Base-by-base conservation (phyloP, 768 basidiomycete species). In the Rhizopogon sp. region DNA sequence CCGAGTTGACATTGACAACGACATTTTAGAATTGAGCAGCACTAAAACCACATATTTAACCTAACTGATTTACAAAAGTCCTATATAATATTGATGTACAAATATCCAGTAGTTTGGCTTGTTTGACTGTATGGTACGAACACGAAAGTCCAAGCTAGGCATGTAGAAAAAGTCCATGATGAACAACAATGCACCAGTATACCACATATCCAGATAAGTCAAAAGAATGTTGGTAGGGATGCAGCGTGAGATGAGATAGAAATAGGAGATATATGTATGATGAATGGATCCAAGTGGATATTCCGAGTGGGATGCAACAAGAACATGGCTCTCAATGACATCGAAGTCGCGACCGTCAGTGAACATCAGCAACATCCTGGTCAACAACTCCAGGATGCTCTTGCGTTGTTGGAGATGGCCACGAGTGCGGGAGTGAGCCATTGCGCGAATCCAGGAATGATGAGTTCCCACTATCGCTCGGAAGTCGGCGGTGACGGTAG, bases 401-500 rank as follows among this genome's bases (percentile, higher is more conserved):
- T 31, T 35, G 31, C 14, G 44, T 16, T 47, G 29, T 35, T 16
- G 13, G 7, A 33, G 17, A n/a, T 17, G 25, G 52, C 29, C 44
- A 37, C 10, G 43, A 33, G 13, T 6, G 52, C 6, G 52, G 10
- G 16, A 35, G 8, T 16, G 8, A n/a, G 14, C 8, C 22, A 33
- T 31, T 11, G 14, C 29, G 20, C 17, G 10, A 33, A n/a, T 13
- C 20, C 16, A 53, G 22, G 52, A 28, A 46, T 10, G 45, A 35
- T 2, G 20, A 47, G 14, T 20, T 33, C 44, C 33, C 22, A n/a
- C 44, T 62, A 37, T 62, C 61, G 11, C 29, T 56, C 11, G 62
- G 61, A 52, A 49, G 37, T n/a, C 60, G 59, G 43, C 29, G 31
- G n/a, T 43, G 53, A 6, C 53, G 57, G 10, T 8, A 10, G 6